Conservation (phyloP, 208 protist species). For the Leishmania lainsoni region DNA sequence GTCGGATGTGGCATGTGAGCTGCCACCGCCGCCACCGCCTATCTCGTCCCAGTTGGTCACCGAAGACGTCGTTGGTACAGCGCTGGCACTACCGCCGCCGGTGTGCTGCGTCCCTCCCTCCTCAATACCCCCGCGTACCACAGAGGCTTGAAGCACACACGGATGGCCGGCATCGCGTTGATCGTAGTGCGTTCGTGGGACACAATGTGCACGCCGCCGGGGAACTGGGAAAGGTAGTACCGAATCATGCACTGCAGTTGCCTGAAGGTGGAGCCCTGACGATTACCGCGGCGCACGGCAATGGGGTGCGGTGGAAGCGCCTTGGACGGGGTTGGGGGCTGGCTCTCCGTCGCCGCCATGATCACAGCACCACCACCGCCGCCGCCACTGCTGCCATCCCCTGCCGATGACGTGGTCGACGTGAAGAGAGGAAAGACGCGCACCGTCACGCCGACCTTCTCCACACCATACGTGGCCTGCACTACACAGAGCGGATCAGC, state of each 20-base stretch:
- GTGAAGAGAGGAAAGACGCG: constrained; percentile 42
- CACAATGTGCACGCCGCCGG: constrained; percentile 49
- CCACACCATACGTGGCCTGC: constrained; percentile 37
- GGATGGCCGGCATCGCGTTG: constrained; percentile 53
- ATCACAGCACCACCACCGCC: not conserved
- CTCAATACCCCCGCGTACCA: constrained; percentile 12
- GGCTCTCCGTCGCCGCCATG: constrained; percentile 8
- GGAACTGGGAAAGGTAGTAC: constrained; percentile 55
- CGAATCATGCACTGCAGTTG: constrained; percentile 64
- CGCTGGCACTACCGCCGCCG: constrained; percentile 11
- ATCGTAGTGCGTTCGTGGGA: constrained; percentile 54
- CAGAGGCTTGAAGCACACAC: constrained; percentile 54
- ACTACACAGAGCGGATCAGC: constrained; percentile 72
- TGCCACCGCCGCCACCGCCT: constrained; percentile 17
- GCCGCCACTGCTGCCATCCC: not conserved
- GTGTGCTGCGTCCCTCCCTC: not conserved
- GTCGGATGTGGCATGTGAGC: constrained; percentile 45
- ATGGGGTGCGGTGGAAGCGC: not conserved
- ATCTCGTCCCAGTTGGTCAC: constrained; percentile 29
- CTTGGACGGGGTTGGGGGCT: constrained; percentile 10
- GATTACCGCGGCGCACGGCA: constrained; percentile 17
- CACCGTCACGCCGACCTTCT: constrained; percentile 36
- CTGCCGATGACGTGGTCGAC: constrained; percentile 4
- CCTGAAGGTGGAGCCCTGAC: constrained; percentile 28
- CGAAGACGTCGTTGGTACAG: constrained; percentile 5